Base-by-base conservation (phyloP, 2,329 filamentous ascomycete species). In the Magnaporthiopsis poae region DNA sequence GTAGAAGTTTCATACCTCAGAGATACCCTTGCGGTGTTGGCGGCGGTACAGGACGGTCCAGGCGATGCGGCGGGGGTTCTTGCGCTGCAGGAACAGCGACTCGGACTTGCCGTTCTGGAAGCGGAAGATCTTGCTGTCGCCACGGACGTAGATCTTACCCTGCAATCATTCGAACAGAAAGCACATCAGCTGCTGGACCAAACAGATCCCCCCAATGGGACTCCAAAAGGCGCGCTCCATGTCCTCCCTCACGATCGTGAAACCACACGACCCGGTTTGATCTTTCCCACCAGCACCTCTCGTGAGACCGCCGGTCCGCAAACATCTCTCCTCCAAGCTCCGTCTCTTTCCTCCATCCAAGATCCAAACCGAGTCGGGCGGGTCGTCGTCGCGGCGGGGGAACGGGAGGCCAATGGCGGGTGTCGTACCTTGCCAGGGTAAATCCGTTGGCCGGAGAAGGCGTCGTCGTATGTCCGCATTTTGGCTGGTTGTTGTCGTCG, bases 41-140 rank as follows among this genome's bases (percentile, higher is more conserved):
- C 94, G 91, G 82, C 95, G 90, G 91, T 91, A 99, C 72, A 99
- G 91, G 77, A 93, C 89, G 74, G 95, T 99, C 95, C 95, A 99
- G 75, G 94, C 89, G 82, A 99, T 98, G 81, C 94, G 92, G 83
- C 95, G 94, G 81, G 95, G 95, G 89, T 99, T 99, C 92, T 99
- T 99, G 88, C 95, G 94, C 88, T 99, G 95, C 76, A 98, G 91
- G 89, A 99, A 99, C 75, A 99, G 91, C 74, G 92, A 96, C 86
- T 99, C 95, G 84, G 92, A 94, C 87, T 99, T 99, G 86, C 95
- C 92, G 85, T 96, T 97, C 85, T 96, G 92, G 91, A 99, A 99
- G 80, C 95, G 93, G 91, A 99, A 99, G 87, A 98, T 89, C 88
- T 98, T 99, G 92, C 91, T 96, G 88, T 99, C 95, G 80, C 94